phyloP scores from a whole-genome alignment of 1,284 basidiomycete genomes.

The Chalciporus sp. region DNA sequence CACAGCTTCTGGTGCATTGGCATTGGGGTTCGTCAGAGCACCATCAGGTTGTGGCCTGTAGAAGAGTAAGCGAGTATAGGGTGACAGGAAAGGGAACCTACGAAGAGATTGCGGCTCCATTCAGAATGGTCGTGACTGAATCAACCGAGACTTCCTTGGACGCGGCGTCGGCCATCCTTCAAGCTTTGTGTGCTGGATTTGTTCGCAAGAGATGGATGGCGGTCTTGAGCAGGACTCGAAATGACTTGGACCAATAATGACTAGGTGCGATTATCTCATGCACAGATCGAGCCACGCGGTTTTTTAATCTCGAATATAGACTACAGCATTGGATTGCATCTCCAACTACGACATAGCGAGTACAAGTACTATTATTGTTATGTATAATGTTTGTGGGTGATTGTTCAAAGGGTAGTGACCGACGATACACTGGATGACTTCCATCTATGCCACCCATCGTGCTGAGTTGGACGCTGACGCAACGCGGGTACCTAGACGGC shows the following conservation, averaged over 20 bases:
- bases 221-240: not conserved
- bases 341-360: not conserved
- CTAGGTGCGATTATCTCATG: conserved; percentile 9
- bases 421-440: not conserved
- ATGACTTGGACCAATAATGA: not conserved
- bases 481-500: not conserved
- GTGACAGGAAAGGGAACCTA: conserved; percentile 10
- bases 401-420: not conserved
- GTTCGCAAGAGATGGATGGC: not conserved
- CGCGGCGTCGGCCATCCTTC: conserved; percentile 16
- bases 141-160: conserved; percentile 10
- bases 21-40: conserved; percentile 7
- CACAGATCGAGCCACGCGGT: conserved; percentile 2
- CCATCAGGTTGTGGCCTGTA: conserved; percentile 15
- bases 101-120: conserved; percentile 22
- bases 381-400: conserved; percentile 36
- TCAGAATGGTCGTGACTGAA: conserved; percentile 16
- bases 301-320: not conserved
- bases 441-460: not conserved
- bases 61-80: not conserved
- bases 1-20: conserved; percentile 37
- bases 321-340: not conserved
- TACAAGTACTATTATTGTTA: conserved; percentile 19
- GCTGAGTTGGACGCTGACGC: not conserved
- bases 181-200: not conserved